A percentile compares a stretch with the other conserved stretches of the same genome.
Conservation (phyloP, 1,284 basidiomycete genomes). For the Leucoagaricus sp. region DNA sequence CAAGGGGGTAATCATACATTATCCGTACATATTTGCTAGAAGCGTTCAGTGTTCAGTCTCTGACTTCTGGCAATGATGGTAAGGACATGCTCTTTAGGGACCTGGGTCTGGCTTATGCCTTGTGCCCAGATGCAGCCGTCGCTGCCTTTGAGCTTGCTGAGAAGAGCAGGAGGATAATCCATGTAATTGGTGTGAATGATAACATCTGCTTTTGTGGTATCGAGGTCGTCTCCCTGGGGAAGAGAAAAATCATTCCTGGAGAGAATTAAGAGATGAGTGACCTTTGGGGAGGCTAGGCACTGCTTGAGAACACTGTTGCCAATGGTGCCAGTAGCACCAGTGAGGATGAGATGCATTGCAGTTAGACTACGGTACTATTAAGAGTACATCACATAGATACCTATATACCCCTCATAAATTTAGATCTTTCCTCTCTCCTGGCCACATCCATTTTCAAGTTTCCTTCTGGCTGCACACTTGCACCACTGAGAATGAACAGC, state of each 20-base stretch:
- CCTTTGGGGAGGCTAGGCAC: conserved; percentile 23
- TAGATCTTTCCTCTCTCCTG: neutral
- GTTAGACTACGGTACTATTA: conserved; percentile 3
- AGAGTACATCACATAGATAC: neutral
- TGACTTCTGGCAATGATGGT: neutral
- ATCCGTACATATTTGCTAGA: conserved; percentile 25
- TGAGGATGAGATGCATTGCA: conserved; percentile 29
- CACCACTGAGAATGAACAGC: too few species aligned
- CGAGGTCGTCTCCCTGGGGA: conserved; percentile 13
- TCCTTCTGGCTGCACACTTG: neutral
- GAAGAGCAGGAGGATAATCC: conserved; percentile 19
- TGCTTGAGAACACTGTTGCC: conserved; percentile 25
- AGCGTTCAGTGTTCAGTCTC: neutral
- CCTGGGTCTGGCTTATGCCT: conserved; percentile 26
- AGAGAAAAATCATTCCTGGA: conserved; percentile 24
- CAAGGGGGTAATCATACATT: conserved; percentile 28
- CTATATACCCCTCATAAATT: neutral
- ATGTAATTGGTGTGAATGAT: conserved; percentile 27
- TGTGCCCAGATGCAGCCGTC: conserved; percentile 32
- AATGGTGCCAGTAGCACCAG: conserved; percentile 30
- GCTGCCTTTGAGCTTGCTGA: conserved; percentile 26
- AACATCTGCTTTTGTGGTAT: conserved; percentile 24
- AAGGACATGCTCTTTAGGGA: conserved; percentile 22
- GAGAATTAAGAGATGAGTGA: conserved; percentile 30
- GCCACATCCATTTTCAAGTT: neutral